Conservation (phyloP, 2,329 filamentous ascomycete species). For the Ophiostoma quercus region DNA sequence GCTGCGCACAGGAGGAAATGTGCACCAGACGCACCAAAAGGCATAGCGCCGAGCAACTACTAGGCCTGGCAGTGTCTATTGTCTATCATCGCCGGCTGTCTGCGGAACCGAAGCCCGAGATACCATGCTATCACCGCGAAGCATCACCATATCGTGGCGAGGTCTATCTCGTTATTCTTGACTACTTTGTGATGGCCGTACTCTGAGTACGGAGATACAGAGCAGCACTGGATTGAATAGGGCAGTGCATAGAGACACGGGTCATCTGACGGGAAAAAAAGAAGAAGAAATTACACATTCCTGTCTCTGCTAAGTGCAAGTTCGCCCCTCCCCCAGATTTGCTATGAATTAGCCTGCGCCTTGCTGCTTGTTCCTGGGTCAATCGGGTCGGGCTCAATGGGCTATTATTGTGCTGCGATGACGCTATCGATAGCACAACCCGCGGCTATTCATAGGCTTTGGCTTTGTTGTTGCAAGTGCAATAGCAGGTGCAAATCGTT, state of each 20-base stretch:
- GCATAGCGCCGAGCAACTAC: not conserved
- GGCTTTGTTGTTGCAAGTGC: not conserved
- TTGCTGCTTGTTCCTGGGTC: not conserved
- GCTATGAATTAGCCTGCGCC: not conserved
- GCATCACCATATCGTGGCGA: not conserved
- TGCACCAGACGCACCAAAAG: too few relatives aligned
- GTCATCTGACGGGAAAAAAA: constrained; percentile 3
- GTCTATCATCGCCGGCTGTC: not conserved
- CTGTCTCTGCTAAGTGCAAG: not conserved
- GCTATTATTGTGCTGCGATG: not conserved
- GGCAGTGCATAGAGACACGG: not conserved
- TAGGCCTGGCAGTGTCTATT: not conserved
- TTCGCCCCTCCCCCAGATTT: constrained; percentile 12
- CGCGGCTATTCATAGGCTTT: not conserved
- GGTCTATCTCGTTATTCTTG: not conserved
- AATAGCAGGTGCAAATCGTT: too few relatives aligned
- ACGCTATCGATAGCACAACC: constrained; percentile 1
- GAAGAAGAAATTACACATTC: constrained; percentile 16
- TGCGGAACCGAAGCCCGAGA: constrained; percentile 9
- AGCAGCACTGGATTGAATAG: not conserved
- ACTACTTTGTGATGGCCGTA: not conserved
- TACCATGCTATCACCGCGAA: not conserved
- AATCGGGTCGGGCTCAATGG: constrained; percentile 1
- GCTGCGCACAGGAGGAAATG: too few relatives aligned
- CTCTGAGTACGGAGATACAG: not conserved